Evolutionary conservation across 2,329 filamentous ascomycete species (phyloP), one percentile per base, ranked within the genome.

Genomic region (Claviceps paspali): DNA sequence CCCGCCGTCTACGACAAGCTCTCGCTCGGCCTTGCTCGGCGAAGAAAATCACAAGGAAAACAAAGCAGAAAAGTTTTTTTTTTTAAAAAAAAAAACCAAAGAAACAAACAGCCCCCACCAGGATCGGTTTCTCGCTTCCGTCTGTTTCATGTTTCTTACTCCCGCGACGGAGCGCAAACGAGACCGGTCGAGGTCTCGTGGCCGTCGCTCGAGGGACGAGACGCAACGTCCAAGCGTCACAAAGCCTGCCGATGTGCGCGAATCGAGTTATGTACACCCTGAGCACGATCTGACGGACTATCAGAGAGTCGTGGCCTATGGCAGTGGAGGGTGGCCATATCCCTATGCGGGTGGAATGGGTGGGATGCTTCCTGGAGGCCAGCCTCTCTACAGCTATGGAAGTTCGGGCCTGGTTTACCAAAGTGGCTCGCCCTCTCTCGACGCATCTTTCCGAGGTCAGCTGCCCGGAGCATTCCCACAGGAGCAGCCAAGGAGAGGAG

Each of bases 71-170:
- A 8, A n/a, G n/a, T n/a, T n/a, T n/a, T n/a, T n/a, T n/a, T n/a
- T n/a, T n/a, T n/a, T n/a, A n/a, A n/a, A n/a, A 31, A 21, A 7
- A 19, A 4, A 21, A 27, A n/a, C 2, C 12, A 14, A 15, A 27
- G 11, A 22, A 12, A 21, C 23, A 18, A 21, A n/a, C 15, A n/a
- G 2, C 31, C 6, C 5, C 24, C 15, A 27, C 8, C 15, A 30
- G n/a, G 9, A n/a, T n/a, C n/a, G n/a, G n/a, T n/a, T n/a, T 12
- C n/a, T 9, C 8, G 31, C 21, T 17, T 15, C 10, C 31, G 5
- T 23, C 17, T 10, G 38, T 36, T 47, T 41, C 48, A 74, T 73
- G 69, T 72, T 70, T 46, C 58, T 72, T 31, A 57, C 61, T 38
- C 62, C 69, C 37, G 64, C 66, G 41, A 62, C 64, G 39, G 51